phyloP scores from a whole-genome alignment of 257 asterid genomes.

The Echium plantagineum region DNA sequence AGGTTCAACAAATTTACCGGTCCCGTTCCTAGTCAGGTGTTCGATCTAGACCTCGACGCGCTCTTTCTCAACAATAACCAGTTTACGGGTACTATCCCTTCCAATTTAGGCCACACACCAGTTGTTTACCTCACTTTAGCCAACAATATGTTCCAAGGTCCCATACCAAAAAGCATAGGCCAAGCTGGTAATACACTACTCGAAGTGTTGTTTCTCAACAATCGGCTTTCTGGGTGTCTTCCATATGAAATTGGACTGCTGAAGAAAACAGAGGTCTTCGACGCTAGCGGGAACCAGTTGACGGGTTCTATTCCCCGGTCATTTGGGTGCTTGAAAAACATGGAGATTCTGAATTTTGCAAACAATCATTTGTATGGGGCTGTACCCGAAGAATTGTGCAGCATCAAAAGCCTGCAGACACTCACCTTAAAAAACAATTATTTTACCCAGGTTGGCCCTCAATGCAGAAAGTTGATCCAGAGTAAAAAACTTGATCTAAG shows the following conservation, averaged over 20 bases:
- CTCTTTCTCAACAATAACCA: conserved; percentile 58
- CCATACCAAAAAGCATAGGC: conserved; percentile 46
- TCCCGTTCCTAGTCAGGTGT: conserved; percentile 23
- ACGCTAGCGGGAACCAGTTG: conserved; percentile 39
- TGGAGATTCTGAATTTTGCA: conserved; percentile 26
- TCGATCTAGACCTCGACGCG: conserved; percentile 46
- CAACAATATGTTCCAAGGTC: conserved; percentile 38
- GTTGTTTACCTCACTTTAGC: conserved; percentile 41
- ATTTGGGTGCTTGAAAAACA: conserved; percentile 33
- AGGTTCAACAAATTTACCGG: conserved; percentile 43
- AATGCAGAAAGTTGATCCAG: conserved; percentile 37
- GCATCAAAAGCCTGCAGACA: conserved; percentile 7
- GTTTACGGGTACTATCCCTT: conserved; percentile 34
- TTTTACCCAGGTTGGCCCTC: conserved; percentile 52
- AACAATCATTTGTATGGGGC: conserved; percentile 36
- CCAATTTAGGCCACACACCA: conserved; percentile 31
- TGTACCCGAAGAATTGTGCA: conserved; percentile 55
- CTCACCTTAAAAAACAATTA: conserved; percentile 34
- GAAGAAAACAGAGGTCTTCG: conserved; percentile 22
- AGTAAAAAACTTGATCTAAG: conserved; percentile 28
- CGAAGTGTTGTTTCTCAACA: conserved; percentile 35
- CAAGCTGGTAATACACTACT: conserved; percentile 15
- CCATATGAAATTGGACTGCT: conserved; percentile 49
- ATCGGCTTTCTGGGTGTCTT: conserved; percentile 46
- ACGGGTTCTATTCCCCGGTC: conserved; percentile 61